phyloP scores from a whole-genome alignment of 2,329 filamentous ascomycete species.

The Aspergillus carbonarius region DNA sequence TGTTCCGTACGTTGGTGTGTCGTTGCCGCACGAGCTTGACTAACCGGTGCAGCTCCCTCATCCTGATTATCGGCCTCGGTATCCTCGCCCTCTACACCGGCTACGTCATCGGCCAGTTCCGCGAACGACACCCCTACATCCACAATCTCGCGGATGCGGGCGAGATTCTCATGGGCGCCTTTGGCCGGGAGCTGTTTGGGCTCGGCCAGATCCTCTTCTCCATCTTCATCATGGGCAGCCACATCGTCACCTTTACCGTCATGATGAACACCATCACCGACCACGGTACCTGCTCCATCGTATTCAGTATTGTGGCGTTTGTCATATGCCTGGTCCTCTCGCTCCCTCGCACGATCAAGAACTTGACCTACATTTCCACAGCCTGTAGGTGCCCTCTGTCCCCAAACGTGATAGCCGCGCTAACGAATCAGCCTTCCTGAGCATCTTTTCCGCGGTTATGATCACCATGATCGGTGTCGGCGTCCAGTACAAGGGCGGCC shows the following conservation, averaged over 20 bases:
- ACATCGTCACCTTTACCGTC: conserved; percentile 67
- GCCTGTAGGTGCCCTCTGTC: conserved; percentile 42
- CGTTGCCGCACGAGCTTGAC: neutral
- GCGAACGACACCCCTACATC: conserved; percentile 57
- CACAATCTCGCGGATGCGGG: conserved; percentile 68
- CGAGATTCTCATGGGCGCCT: conserved; percentile 58
- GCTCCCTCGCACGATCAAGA: conserved; percentile 62
- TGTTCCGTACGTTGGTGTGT: conserved; percentile 41
- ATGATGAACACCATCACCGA: conserved; percentile 65
- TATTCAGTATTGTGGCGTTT: conserved; percentile 61
- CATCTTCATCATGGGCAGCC: conserved; percentile 69
- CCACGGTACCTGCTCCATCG: conserved; percentile 62
- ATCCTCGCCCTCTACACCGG: conserved; percentile 59
- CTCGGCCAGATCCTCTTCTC: conserved; percentile 63
- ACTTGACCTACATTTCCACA: conserved; percentile 61
- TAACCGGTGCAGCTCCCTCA: conserved; percentile 42
- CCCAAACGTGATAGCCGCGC: neutral
- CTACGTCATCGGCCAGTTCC: conserved; percentile 60
- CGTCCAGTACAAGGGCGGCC: conserved; percentile 45
- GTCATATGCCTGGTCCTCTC: conserved; percentile 59
- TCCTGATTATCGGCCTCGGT: conserved; percentile 57
- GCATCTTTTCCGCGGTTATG: conserved; percentile 63
- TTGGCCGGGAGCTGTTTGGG: conserved; percentile 63
- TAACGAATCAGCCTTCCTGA: conserved; percentile 54
- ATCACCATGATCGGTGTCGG: conserved; percentile 68